Evolutionary conservation across 495 filamentous ascomycete genomes (phyloP).

Genomic region (Hyaloscypha finlandica): DNA sequence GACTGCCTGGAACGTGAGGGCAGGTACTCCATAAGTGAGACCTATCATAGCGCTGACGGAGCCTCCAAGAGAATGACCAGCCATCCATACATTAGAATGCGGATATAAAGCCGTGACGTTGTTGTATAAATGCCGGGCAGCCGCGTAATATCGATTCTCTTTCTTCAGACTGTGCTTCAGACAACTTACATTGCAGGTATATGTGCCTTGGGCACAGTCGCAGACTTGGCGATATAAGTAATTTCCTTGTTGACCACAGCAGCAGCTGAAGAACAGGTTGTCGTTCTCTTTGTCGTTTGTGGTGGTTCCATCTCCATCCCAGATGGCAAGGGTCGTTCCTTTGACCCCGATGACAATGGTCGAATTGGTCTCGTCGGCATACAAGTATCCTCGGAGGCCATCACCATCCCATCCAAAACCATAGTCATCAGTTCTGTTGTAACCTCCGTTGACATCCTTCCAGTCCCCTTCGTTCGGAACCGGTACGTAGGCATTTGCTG

Average conservation of each 20-base stretch:
- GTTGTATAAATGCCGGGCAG: constrained; percentile 81
- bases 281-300: constrained; percentile 98
- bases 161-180: constrained; percentile 70
- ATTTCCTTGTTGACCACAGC: constrained; percentile 89
- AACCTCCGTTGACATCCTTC: constrained; percentile 76
- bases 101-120: constrained; percentile 93
- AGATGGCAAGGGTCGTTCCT: constrained; percentile 86
- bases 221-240: constrained; percentile 89
- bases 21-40: constrained; percentile 85
- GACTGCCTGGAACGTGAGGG: constrained; percentile 86
- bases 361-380: constrained; percentile 78
- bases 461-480: constrained; percentile 72
- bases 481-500: constrained; percentile 84
- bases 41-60: constrained; percentile 83
- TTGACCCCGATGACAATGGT: constrained; percentile 93
- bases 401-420: constrained; percentile 95
- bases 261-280: constrained; percentile 97
- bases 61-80: constrained; percentile 78
- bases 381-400: constrained; percentile 90
- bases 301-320: constrained; percentile 92
- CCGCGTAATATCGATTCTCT: constrained; percentile 88
- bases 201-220: constrained; percentile 81
- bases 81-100: constrained; percentile 70
- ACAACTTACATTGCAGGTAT: constrained; percentile 89
- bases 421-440: constrained; percentile 79